phyloP scores from a whole-genome alignment of 2,329 filamentous ascomycete genomes.

The Scytalidium sp. region DNA sequence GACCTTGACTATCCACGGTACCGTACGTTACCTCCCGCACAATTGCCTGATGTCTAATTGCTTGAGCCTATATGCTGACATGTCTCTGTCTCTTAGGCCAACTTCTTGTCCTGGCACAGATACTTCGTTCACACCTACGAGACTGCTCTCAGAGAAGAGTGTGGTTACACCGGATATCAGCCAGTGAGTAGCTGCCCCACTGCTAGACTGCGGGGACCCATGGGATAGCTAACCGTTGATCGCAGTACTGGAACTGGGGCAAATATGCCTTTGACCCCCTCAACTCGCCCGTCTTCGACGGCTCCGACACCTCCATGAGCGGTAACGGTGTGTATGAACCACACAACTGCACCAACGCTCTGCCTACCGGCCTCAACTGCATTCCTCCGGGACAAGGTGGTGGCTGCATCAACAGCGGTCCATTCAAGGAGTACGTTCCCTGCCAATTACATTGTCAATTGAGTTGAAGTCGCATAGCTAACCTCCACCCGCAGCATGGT shows the following conservation, averaged over 20 bases:
- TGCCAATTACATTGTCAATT: background rate
- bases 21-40: too few relatives aligned
- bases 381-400: constrained; percentile 50
- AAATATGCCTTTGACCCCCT: constrained; percentile 41
- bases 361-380: constrained; percentile 21
- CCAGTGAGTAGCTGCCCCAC: constrained; percentile 43
- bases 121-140: constrained; percentile 40
- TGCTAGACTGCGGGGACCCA: too few relatives aligned
- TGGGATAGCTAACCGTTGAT: constrained; percentile 25
- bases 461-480: constrained; percentile 1
- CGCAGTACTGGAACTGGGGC: constrained; percentile 44
- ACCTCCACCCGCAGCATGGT: constrained; percentile 18
- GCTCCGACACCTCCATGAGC: constrained; percentile 46
- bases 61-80: constrained; percentile 27
- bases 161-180: constrained; percentile 40
- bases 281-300: constrained; percentile 53
- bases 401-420: constrained; percentile 48
- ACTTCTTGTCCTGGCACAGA: constrained; percentile 43
- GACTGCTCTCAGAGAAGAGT: constrained; percentile 37
- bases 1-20: constrained; percentile 24
- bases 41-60: constrained; percentile 32
- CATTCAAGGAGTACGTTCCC: constrained; percentile 35
- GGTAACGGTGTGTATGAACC: constrained; percentile 40
- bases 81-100: constrained; percentile 10
- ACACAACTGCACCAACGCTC: constrained; percentile 24